Evolutionary conservation across 306 rosid species (phyloP), one percentile per base, ranked within the genome.

Genomic region (Rubus parviflorus): DNA sequence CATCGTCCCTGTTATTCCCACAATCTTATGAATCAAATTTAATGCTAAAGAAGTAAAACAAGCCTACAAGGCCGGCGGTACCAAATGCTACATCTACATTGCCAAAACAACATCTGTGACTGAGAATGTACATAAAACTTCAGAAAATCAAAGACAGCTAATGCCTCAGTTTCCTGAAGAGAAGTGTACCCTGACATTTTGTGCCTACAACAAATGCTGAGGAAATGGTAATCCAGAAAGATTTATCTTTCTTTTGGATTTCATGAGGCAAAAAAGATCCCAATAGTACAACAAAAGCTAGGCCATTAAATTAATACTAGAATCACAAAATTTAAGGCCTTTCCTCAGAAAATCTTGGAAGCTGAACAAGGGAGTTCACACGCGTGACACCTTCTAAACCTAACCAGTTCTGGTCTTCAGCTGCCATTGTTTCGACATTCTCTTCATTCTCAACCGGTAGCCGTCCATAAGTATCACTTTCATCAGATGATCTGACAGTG

Each of bases 311-410:
- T 58, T 68, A 68, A 48, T 56, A 77, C 82, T 83, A 65, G 58
- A 48, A 78, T 77, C 72, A 81, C 77, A 79, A 81, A 62, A 35
- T 64, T 81, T 83, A 83, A 58, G 88, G 88, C 84, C 90, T 82
- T 81, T 86, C 97, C 72, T 83, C 91, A 6, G 97, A 92, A 84
- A 96, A 96, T 87, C 99, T 87, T 67, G 99, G 99, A 47, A 96
- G 99, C 72, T 92, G 98, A 75, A 96, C 98, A 14, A 96, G 87
- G 37, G 99, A 96, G 90, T 96, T 96, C 72, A 96, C 99, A 9
- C 97, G 90, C 2, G 99, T 96, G 62, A 96, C 99, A 3, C 99
- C 99, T 83, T 92, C 98, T 88, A 96, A 88, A 66, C 99, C 99
- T 19, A 76, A 92, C 99, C 98, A 96, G 83, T 89, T 89, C 79